phyloP scores from a whole-genome alignment of 805 yeast species.

The Blastobotrys robertii region DNA sequence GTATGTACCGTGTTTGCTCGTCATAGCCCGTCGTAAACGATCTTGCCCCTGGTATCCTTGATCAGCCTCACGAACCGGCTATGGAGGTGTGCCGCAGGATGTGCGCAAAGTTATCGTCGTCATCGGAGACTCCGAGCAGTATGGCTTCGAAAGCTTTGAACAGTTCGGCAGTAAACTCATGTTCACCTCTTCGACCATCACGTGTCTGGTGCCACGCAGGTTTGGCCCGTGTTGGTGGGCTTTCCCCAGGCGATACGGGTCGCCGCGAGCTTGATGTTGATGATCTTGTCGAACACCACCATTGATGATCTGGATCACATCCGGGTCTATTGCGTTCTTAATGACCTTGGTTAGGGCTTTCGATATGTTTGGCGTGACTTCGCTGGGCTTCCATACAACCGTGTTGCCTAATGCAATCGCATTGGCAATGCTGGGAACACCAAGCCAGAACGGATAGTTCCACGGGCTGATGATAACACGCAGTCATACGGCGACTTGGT shows the following conservation, averaged over 20 bases:
- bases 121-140: slow-evolving; percentile 9
- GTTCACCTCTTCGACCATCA: slow-evolving; percentile 52
- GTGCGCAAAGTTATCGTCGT: slow-evolving; percentile 43
- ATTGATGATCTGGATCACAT: slow-evolving; percentile 46
- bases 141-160: background rate
- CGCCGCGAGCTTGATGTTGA: slow-evolving; percentile 34
- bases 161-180: slow-evolving; percentile 33
- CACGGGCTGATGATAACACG: slow-evolving; percentile 62
- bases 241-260: slow-evolving; percentile 66
- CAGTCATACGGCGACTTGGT: slow-evolving; percentile 40
- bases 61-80: slow-evolving; percentile 38
- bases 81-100: slow-evolving; percentile 47
- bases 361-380: slow-evolving; percentile 53
- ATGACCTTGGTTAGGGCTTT: slow-evolving; percentile 45
- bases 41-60: slow-evolving; percentile 6
- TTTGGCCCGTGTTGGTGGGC: slow-evolving; percentile 76
- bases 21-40: slow-evolving; percentile 23
- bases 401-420: slow-evolving; percentile 81
- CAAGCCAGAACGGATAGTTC: slow-evolving; percentile 62
- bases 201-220: slow-evolving; percentile 78
- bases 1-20: slow-evolving; percentile 37
- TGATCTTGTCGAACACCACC: slow-evolving; percentile 68
- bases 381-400: slow-evolving; percentile 67
- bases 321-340: slow-evolving; percentile 41
- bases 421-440: slow-evolving; percentile 60